A percentile compares a stretch with the other conserved stretches of the same genome.
These are phyloP conservation scores for Phytophthora kernoviae DNA, from an alignment of 352 stramenopile genomes.

Conservation along the genomic window DNA sequence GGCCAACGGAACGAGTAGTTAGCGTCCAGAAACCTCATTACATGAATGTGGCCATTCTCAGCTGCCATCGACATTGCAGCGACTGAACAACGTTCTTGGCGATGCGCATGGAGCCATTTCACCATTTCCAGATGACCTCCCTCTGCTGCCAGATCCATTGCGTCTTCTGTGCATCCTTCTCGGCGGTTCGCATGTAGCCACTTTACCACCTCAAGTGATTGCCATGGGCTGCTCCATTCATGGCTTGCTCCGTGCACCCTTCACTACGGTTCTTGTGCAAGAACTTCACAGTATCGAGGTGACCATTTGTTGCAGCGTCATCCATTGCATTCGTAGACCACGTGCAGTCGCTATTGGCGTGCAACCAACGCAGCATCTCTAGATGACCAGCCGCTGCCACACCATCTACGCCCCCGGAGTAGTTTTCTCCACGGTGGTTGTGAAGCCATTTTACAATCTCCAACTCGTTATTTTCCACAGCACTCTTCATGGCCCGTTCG, in stretches of 20 bases:
- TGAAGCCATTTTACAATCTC: slow-evolving; percentile 14
- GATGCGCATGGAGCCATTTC: slow-evolving; percentile 8
- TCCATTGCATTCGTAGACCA: neutral
- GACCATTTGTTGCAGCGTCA: too few relatives aligned
- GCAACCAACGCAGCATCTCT: too few relatives aligned
- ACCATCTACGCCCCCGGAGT: slow-evolving; percentile 1
- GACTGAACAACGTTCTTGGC: neutral
- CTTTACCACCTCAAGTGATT: too few relatives aligned
- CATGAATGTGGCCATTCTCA: slow-evolving; percentile 6
- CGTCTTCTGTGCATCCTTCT: slow-evolving; percentile 6
- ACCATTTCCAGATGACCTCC: slow-evolving; percentile 10
- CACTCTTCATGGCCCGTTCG: slow-evolving; percentile 1
- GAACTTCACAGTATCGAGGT: too few relatives aligned
- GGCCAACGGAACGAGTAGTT: slow-evolving; percentile 22
- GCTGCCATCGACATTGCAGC: slow-evolving; percentile 9
- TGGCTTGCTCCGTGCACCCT: too few relatives aligned
- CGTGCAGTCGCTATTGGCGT: too few relatives aligned
- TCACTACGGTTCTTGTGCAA: too few relatives aligned
- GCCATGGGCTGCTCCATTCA: too few relatives aligned
- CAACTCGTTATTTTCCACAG: neutral
- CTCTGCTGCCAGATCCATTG: slow-evolving; percentile 9
- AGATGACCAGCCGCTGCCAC: neutral
- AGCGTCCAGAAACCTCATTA: slow-evolving; percentile 25
- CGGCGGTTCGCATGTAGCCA: too few relatives aligned
- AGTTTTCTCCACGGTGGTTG: neutral